Conservation (phyloP, 352 stramenopile species). For the Phytophthora podocarpi region DNA sequence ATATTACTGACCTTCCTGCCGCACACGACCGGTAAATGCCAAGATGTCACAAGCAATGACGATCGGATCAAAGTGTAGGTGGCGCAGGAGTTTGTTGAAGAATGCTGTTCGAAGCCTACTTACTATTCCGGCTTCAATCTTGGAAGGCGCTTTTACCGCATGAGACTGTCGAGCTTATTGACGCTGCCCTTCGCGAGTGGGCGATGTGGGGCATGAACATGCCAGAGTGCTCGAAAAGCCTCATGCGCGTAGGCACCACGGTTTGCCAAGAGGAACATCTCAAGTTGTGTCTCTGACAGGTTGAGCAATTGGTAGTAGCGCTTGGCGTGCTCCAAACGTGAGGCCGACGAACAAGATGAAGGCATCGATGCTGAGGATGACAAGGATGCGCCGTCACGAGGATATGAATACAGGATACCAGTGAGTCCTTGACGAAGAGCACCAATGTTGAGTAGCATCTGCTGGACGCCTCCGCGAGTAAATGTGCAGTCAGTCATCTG, state of each 20-base stretch:
- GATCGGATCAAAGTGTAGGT: background rate
- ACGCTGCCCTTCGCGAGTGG: slow-evolving; percentile 75
- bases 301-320: slow-evolving; percentile 78
- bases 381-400: slow-evolving; percentile 43
- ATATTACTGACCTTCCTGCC: slow-evolving; percentile 45
- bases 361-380: slow-evolving; percentile 18
- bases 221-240: slow-evolving; percentile 76
- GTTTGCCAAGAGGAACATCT: slow-evolving; percentile 81
- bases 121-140: background rate
- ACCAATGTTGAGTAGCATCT: slow-evolving; percentile 82
- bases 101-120: background rate
- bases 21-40: slow-evolving; percentile 29
- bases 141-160: slow-evolving; percentile 44
- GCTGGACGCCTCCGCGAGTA: slow-evolving; percentile 70
- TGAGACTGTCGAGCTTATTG: slow-evolving; percentile 84
- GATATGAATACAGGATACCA: slow-evolving; percentile 75
- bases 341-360: slow-evolving; percentile 38
- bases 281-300: slow-evolving; percentile 75
- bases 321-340: slow-evolving; percentile 80
- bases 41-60: background rate
- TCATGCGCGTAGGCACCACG: slow-evolving; percentile 61
- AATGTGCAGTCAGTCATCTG: slow-evolving; percentile 71
- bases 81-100: background rate
- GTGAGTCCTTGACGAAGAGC: slow-evolving; percentile 80
- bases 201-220: slow-evolving; percentile 75